These are phyloP conservation scores for Candida endomychidarum DNA, from an alignment of 805 yeast genomes.

Conservation along the genomic window DNA sequence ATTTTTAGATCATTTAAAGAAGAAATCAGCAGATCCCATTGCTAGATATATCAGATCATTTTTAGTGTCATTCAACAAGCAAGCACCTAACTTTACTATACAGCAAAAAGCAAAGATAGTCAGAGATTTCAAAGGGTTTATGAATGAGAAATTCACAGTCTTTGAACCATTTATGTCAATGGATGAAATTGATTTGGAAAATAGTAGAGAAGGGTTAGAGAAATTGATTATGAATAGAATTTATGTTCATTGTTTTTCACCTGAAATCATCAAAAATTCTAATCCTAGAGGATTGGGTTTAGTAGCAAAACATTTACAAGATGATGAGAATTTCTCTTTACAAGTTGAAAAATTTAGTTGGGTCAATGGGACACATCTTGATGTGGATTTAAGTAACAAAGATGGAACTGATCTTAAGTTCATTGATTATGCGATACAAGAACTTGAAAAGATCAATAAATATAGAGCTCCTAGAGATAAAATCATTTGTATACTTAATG, in stretches of 20 bases:
- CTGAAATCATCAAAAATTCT: slow-evolving; percentile 47
- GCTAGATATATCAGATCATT: slow-evolving; percentile 85
- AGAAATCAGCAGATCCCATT: slow-evolving; percentile 81
- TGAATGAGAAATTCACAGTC: slow-evolving; percentile 57
- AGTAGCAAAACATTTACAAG: slow-evolving; percentile 55
- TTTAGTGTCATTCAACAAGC: slow-evolving; percentile 68
- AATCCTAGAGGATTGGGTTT: slow-evolving; percentile 33
- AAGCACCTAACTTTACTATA: slow-evolving; percentile 58
- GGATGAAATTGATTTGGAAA: slow-evolving; percentile 55
- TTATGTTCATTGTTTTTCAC: slow-evolving; percentile 77
- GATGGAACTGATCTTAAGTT: slow-evolving; percentile 39
- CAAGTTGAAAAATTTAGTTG: slow-evolving; percentile 67
- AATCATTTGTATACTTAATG: slow-evolving; percentile 83
- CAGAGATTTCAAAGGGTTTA: slow-evolving; percentile 72
- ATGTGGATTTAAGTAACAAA: slow-evolving; percentile 47
- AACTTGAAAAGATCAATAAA: slow-evolving; percentile 72
- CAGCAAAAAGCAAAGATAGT: slow-evolving; percentile 78
- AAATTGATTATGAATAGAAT: slow-evolving; percentile 87
- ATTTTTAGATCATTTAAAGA: slow-evolving; percentile 69
- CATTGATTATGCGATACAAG: slow-evolving; percentile 65
- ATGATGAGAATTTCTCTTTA: slow-evolving; percentile 53
- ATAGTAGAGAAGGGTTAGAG: slow-evolving; percentile 89
- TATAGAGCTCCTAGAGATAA: slow-evolving; percentile 95
- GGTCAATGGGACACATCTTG: slow-evolving; percentile 74
- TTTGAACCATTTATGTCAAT: slow-evolving; percentile 75